Percentiles rank a stretch among this genome's conserved stretches.
phyloP scores from a whole-genome alignment of 176 grass and related monocot species.

The bread wheat (Triticum aestivum) region IWGSC_CS_RefSeq_v2.1 NC_057811.1:15099899-15100398 shows the following conservation, averaged over 20 bases:
- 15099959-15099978: slow-evolving; percentile 68
- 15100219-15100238: slow-evolving; percentile 41
- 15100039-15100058: slow-evolving; percentile 90
- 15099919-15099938: slow-evolving; percentile 83
- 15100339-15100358: not conserved
- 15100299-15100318: slow-evolving; percentile 2
- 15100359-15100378: not conserved
- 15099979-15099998: slow-evolving; percentile 73
- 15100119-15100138: slow-evolving; percentile 64
- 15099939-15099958: slow-evolving; percentile 58
- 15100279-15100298: not conserved
- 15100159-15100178: slow-evolving; percentile 75
- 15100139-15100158: slow-evolving; percentile 54
- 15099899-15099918: slow-evolving; percentile 80
- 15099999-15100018: slow-evolving; percentile 67
- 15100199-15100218: slow-evolving; percentile 59
- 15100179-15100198: slow-evolving; percentile 46
- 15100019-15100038: slow-evolving; percentile 77
- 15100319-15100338: not conserved
- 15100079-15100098: slow-evolving; percentile 76
- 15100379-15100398: slow-evolving; percentile 12
- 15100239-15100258: slow-evolving; percentile 20
- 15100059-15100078: slow-evolving; percentile 49
- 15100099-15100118: slow-evolving; percentile 78
- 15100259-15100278: not conserved